Base-by-base conservation (phyloP, 2,329 filamentous ascomycete species). In the Mycosphaerella sp. region DNA sequence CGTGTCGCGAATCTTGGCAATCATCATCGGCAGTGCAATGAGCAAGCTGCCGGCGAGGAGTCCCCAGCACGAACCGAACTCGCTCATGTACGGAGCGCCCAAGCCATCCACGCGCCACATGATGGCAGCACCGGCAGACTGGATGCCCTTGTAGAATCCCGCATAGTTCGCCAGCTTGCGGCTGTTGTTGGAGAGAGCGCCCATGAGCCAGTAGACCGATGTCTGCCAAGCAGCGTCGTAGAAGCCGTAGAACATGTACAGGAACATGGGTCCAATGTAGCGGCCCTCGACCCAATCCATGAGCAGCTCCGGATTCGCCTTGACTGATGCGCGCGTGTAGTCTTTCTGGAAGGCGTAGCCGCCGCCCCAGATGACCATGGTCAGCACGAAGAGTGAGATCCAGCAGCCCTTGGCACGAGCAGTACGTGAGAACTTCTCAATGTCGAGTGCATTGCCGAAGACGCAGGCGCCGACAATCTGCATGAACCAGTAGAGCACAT, bases 131-230 rank as follows among this genome's bases (percentile, higher is more conserved):
- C 89, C 89, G 14, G 87, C 88, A n/a, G 87, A 92, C 71, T 95
- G 89, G 60, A 95, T 87, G 48, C 85, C 85, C 75, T 93, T 93
- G 80, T 93, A 93, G 76, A 87, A 91, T 59, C 88, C 91, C 41
- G 89, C 87, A 66, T 92, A 86, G 76, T 96, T 95, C 74, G 92
- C 91, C 29, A 92, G 81, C 71, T 90, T 92, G 70, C 91, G 89
- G 57, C 87, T 83, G 59, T 92, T 95, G 80, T 97, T 97, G 68
- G 88, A 91, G 42, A 96, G 78, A 6, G 91, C 82, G 48, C 92
- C 92, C 86, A 97, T 95, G 76, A 86, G 91, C 91, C 91, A 96
- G 78, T 97, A 96, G 47, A 91, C 84, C 65, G 78, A 84, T 0
- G 89, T 92, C 76, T 97, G 92, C 85, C 89, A 96, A 51, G 84